phyloP scores from a whole-genome alignment of 306 rosid genomes.

The Boehmeria nivea region DNA sequence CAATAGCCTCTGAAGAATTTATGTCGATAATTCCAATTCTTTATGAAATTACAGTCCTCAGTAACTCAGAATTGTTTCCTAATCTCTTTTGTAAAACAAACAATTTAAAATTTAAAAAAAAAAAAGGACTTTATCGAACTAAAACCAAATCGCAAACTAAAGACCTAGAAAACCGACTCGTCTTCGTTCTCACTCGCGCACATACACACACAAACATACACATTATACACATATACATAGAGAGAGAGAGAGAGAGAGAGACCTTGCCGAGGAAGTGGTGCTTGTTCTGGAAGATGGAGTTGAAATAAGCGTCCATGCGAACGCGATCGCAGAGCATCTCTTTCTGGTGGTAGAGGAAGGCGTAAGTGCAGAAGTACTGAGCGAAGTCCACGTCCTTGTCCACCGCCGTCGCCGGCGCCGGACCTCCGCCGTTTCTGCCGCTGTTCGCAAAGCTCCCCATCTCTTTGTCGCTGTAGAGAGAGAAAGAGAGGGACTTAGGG shows the following conservation, averaged over 20 bases:
- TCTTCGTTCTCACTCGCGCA: not conserved
- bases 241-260: not conserved
- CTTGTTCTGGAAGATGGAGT: slow-evolving; percentile 75
- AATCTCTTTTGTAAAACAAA: no score
- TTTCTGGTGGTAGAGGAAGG: slow-evolving; percentile 93
- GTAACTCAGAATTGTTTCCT: no score
- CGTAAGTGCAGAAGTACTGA: slow-evolving; percentile 83
- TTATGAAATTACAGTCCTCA: no score
- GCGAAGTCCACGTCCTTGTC: slow-evolving; percentile 88
- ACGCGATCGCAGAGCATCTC: slow-evolving; percentile 99
- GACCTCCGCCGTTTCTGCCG: slow-evolving; percentile 20
- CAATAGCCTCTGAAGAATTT: no score
- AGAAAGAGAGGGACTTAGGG: not conserved
- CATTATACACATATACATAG: no score
- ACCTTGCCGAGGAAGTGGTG: slow-evolving; percentile 86
- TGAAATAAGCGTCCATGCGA: slow-evolving; percentile 94
- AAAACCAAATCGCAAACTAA: no score
- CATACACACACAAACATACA: not conserved
- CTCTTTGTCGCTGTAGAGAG: not conserved
- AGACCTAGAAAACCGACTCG: not conserved
- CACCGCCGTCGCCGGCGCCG: slow-evolving; percentile 22
- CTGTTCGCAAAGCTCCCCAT: slow-evolving; percentile 74
- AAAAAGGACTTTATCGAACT: no score
- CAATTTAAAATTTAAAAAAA: no score
- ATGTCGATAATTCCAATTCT: no score